Base-by-base conservation (phyloP, 148 eudicot genomes). In the Fagopyrum homotropicum region DNA sequence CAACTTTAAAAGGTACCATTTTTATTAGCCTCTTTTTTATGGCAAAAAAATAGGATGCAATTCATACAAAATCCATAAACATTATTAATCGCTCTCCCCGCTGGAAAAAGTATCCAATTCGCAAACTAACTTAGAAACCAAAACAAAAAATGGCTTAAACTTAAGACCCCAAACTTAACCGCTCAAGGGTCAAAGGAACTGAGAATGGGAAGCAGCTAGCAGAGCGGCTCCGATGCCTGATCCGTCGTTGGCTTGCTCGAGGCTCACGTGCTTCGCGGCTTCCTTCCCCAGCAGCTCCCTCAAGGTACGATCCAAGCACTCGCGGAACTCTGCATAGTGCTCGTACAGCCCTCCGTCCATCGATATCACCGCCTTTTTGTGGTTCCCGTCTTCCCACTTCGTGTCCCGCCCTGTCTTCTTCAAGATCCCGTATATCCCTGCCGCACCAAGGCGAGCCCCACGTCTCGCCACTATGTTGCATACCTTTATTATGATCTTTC, bases 171-270 rank as follows among this genome's bases (percentile, higher is more conserved):
- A 35, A 35, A 35, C 40, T 35, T 35, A 35, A 35, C 40, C 40
- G 3, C 40, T 35, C 2, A 35, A 26, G 17, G 64, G 22, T 68
- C 47, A 40, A 9, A 68, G 73, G 55, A 45, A 46, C 55, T 45
- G 73, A 8, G 73, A 72, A 11, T 72, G 73, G 16, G 90, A 89
- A 48, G 97, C 93, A 15, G 97, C 97, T 0, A 91, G 87, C 8
- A 91, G 90, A 68, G 97, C 85, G 26, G 97, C 97, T 45, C 97
- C 93, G 5, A 82, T 80, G 40, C 97, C 97, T 4, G 97, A 91
- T 14, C 97, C 97, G 66, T 91, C 97, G 12, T 80, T 86, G 19
- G 88, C 88, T 73, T 82, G 97, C 75, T 76, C 86, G n/a, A 89
- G 44, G 50, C 66, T 59, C n/a, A 91, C 72, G 12, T 74, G 64